Percentiles rank a stretch among this genome's conserved stretches.
Conservation (phyloP, 495 filamentous ascomycete species). For the Lepraria neglecta region DNA sequence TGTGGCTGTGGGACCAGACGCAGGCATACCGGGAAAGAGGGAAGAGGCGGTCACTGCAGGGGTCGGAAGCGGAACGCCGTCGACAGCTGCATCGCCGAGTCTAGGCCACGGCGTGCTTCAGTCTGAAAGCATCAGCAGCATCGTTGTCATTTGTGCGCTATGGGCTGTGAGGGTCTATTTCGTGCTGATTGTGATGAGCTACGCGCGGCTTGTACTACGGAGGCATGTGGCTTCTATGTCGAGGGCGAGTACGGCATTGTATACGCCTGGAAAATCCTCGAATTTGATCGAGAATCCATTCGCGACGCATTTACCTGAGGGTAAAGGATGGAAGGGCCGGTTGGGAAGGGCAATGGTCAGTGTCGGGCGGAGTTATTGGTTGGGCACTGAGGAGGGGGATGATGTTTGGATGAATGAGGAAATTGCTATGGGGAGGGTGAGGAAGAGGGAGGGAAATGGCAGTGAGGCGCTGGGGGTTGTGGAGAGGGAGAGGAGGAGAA, state of each 20-base stretch:
- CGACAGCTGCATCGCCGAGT: conserved; percentile 29
- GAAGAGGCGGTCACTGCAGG: conserved; percentile 50
- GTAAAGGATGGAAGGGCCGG: conserved; percentile 69
- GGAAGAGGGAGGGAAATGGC: conserved; percentile 24
- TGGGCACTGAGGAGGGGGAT: conserved; percentile 46
- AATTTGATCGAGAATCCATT: conserved; percentile 64
- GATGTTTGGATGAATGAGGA: conserved; percentile 35
- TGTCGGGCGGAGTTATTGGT: conserved; percentile 68
- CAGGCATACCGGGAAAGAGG: conserved; percentile 35
- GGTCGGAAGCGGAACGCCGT: conserved; percentile 26
- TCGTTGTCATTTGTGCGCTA: conserved; percentile 63
- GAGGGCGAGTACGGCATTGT: conserved; percentile 41
- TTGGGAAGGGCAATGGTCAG: conserved; percentile 66
- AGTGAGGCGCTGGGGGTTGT: conserved; percentile 44
- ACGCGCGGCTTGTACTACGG: conserved; percentile 65
- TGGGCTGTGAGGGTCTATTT: conserved; percentile 73
- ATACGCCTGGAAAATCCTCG: conserved; percentile 38
- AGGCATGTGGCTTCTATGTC: conserved; percentile 46
- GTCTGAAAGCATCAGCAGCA: conserved; percentile 66
- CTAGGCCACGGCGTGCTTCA: conserved; percentile 51
- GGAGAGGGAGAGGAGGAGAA: conserved; percentile 60
- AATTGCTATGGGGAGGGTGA: conserved; percentile 32
- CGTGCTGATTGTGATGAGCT: conserved; percentile 70
- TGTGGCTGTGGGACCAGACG: conserved; percentile 40
- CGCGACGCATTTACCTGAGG: conserved; percentile 55